Base-by-base conservation (phyloP, 805 yeast species). In the Saccharomycopsis microspora region DNA sequence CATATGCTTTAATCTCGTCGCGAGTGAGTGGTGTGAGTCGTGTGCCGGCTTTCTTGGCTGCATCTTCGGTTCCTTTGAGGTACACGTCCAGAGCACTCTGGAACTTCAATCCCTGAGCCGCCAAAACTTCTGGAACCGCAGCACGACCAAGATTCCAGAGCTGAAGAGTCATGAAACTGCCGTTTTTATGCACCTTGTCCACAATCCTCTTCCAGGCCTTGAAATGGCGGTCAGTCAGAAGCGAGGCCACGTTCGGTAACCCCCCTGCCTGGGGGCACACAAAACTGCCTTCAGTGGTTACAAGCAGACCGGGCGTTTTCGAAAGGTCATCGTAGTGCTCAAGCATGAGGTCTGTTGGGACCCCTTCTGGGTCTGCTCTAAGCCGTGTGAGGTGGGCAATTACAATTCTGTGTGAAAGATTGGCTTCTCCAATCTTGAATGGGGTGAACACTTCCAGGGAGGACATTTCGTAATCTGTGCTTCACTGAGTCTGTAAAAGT, bases 221-320 rank as follows among this genome's bases (percentile, higher is more conserved):
- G 11, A 66, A 64, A 54, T 78, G 84, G 32, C 64, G 61, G 4
- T 70, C 68, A 29, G 63, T 68, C 63, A 67, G 70, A 44, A 78
- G 67, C 55, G 77, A 78, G 29, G 83, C 80, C 2, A 64, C 72
- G 32, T 60, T 50, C 10, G 59, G 60, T 50, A 65, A 68, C 29
- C 73, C 65, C 43, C 80, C 75, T 39, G 64, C 60, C 3, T 46
- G 33, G 1, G 64, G 56, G 8, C 76, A 63, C n/a, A 70, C 68
- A 55, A 67, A 68, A 1, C 82, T 71, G 9, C 78, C 86, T 58
- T 82, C 88, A 6, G 81, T 64, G 54, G 78, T 71, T 33, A 80
- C 53, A 52, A 82, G 61, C 11, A 84, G 71, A 11, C 87, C 87
- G 19, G 75, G 73, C 48, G 63, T 62, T 42, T 63, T 57, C 0